Conservation (phyloP, 1,284 basidiomycete genomes). For the Leccinum fallax region DNA sequence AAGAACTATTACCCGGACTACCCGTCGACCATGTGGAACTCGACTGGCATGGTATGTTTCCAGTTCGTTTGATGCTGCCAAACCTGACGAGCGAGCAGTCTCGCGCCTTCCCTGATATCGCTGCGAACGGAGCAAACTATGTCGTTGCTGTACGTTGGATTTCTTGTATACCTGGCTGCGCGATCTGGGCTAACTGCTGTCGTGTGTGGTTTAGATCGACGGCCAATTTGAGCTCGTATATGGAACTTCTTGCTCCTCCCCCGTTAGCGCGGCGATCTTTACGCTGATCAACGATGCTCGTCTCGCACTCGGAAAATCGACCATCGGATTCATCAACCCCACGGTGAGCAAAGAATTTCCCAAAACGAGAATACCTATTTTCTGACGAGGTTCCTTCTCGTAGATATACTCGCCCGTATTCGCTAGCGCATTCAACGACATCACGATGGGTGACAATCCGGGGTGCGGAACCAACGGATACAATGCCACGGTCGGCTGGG, state of each 20-base stretch:
- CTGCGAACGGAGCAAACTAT: slow-evolving; percentile 43
- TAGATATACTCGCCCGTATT: slow-evolving; percentile 28
- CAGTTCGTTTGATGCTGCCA: not conserved
- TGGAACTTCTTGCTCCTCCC: slow-evolving; percentile 42
- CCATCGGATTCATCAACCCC: slow-evolving; percentile 43
- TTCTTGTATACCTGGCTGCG: not conserved
- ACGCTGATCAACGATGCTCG: slow-evolving; percentile 51
- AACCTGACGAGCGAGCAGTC: slow-evolving; percentile 21
- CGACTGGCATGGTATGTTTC: slow-evolving; percentile 39
- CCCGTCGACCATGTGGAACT: slow-evolving; percentile 45
- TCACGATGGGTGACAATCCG: slow-evolving; percentile 42
- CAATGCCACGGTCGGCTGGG: slow-evolving; percentile 39
- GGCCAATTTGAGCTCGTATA: slow-evolving; percentile 39
- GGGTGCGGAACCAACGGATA: slow-evolving; percentile 41
- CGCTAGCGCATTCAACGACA: slow-evolving; percentile 39
- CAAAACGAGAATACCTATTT: not conserved
- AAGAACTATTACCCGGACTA: slow-evolving; percentile 33
- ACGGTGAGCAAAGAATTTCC: slow-evolving; percentile 15
- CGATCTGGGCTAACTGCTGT: too few relatives aligned
- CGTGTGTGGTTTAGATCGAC: slow-evolving; percentile 25
- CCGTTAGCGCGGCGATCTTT: slow-evolving; percentile 44
- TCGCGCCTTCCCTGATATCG: slow-evolving; percentile 49
- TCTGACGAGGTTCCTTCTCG: not conserved
- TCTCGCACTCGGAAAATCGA: slow-evolving; percentile 38
- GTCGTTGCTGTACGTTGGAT: slow-evolving; percentile 37